Base-by-base conservation (phyloP, 2,329 filamentous ascomycete species). In the Aspergillus sp. region DNA sequence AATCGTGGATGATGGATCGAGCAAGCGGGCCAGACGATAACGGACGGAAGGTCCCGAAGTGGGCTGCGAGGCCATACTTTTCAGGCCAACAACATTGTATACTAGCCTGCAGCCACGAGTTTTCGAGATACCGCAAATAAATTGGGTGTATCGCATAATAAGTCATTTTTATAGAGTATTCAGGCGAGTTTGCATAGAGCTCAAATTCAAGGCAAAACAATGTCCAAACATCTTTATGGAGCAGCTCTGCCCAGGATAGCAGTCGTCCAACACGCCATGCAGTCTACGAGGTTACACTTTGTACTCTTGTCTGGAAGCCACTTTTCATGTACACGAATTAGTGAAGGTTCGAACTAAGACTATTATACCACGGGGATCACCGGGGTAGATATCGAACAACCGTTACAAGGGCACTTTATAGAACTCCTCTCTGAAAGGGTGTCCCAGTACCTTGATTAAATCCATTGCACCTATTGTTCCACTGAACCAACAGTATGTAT, bases 1-100 rank as follows among this genome's bases (percentile, higher is more conserved):
- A 13, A 23, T 3, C 23, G 17, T 42, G 39, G 17, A 17, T 8
- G 39, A 42, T 42, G n/a, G 8, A 42, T 42, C 17, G 41, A 44
- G 8, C 32, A n/a, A 13, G 19, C 8, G 41, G 19, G 41, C 17
- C 32, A 15, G 5, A 36, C 32, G 11, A 44, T 44, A 19, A 44
- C 19, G 51, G 32, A 60, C 49, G 42, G 56, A 55, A 56, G 54
- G 51, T 52, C 5, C 49, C 54, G 47, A 57, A 36, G 32, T 61
- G 47, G 52, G 13, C 49, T 41, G 19, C 30, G 42, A 30, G n/a
- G 64, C 64, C 64, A 36, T 17, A 44, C 23, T 47, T 59, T 54
- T 64, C 56, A 66, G 64, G 64, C 64, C 52, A 10, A n/a, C 32
- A 52, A 48, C 17, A 27, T 27, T 8, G 8, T 21, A 44, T 44